A percentile compares a stretch with the other conserved stretches of the same genome.
phyloP scores from a whole-genome alignment of 2,329 filamentous ascomycete species.

The Fusarium sulawesiense region DNA sequence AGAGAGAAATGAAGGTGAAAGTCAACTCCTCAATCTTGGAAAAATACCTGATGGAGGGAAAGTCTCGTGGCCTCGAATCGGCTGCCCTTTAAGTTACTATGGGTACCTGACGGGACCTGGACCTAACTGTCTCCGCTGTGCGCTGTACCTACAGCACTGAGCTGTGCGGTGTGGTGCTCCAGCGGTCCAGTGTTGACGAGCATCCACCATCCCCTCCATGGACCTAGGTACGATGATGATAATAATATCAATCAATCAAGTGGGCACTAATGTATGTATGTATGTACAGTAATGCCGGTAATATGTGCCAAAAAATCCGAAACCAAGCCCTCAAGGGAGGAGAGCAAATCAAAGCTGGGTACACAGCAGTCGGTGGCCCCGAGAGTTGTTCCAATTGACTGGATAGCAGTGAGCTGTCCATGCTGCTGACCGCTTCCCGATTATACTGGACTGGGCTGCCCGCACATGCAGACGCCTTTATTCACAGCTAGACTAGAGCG shows the following conservation, averaged over 20 bases:
- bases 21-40: not conserved
- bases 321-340: conserved; percentile 14
- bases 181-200: not conserved
- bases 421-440: conserved; percentile 33
- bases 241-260: conserved; percentile 15
- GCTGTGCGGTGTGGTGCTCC: conserved; percentile 11
- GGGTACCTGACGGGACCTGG: too few relatives aligned
- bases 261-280: not conserved
- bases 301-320: conserved; percentile 33
- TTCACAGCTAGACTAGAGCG: not conserved
- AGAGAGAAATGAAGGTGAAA: not conserved
- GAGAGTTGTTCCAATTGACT: conserved; percentile 36
- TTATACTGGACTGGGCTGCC: not conserved
- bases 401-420: conserved; percentile 15
- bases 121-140: conserved; percentile 18
- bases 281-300: conserved; percentile 16
- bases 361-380: conserved; percentile 36
- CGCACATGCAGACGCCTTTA: not conserved
- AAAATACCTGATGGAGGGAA: conserved; percentile 8
- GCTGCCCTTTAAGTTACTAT: conserved; percentile 7
- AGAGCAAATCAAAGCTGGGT: conserved; percentile 23
- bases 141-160: conserved; percentile 5
- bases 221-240: not conserved
- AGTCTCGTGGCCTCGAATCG: conserved; percentile 26
- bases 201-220: not conserved